Conservation (phyloP, 2,329 filamentous ascomycete genomes). For the Periconia digitata region DNA sequence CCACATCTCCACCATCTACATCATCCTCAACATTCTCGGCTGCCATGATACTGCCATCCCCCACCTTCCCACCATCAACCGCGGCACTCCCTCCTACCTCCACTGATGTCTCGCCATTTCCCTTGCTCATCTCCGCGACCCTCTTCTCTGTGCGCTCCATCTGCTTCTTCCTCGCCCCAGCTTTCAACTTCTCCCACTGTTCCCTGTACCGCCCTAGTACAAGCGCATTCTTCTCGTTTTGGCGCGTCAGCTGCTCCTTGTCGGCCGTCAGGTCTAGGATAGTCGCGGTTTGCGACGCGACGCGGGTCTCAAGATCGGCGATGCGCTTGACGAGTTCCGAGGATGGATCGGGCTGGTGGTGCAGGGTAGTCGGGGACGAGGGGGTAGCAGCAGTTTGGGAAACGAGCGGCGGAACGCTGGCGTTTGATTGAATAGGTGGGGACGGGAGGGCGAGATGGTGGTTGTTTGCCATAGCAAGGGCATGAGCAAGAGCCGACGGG, state of each 20-base stretch:
- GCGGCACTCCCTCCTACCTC: conserved; percentile 30
- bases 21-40: conserved; percentile 9
- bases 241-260: conserved; percentile 63
- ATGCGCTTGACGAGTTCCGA: conserved; percentile 20
- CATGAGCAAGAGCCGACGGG: conserved; percentile 29
- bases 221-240: conserved; percentile 61
- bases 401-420: conserved; percentile 13
- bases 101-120: too few species aligned
- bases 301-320: conserved; percentile 28
- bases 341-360: conserved; percentile 10
- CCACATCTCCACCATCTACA: conserved; percentile 5
- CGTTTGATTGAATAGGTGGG: conserved; percentile 7
- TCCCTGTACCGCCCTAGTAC: conserved; percentile 61
- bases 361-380: neutral
- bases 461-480: conserved; percentile 20
- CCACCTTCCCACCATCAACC: conserved; percentile 10
- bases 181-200: conserved; percentile 70
- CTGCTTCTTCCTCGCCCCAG: conserved; percentile 54
- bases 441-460: neutral
- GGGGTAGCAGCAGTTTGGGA: conserved; percentile 16
- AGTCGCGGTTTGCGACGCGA: conserved; percentile 27
- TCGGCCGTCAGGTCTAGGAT: conserved; percentile 57
- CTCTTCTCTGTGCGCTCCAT: conserved; percentile 27
- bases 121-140: conserved; percentile 11
- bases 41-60: conserved; percentile 15